Evolutionary conservation across 2,329 filamentous ascomycete genomes (phyloP), one percentile per base, ranked within the genome.

Genomic region (Alternaria triticimaculans): DNA sequence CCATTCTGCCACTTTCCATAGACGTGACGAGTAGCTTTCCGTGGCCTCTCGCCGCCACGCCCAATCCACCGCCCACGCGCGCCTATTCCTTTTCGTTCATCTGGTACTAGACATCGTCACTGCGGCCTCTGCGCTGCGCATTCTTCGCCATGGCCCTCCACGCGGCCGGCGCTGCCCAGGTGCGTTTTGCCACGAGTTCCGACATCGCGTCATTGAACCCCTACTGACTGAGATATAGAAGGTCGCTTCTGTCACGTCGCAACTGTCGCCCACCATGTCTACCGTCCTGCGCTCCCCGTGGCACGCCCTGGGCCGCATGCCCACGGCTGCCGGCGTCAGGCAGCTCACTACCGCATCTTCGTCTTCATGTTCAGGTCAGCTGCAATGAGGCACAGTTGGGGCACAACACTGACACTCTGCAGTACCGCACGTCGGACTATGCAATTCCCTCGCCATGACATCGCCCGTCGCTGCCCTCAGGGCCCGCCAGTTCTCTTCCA

Each of bases 61-160:
- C 43, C 58, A 53, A 54, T 21, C 65, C 51, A 64, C 55, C 62
- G 53, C 64, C 69, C 66, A 65, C 64, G 71, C 65, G 62, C 68
- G 21, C 51, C 60, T 65, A 66, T 62, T 69, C 66, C 58, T 70
- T 72, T 60, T 51, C 54, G 37, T 46, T 49, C 61, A 69, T 64
- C 68, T 70, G 72, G 69, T 67, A 63, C 49, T 64, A 58, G 48
- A 55, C 46, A 61, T 59, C 44, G 45, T 26, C 62, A 54, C 49
- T 56, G 77, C 77, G 77, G 77, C 76, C 60, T 61, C 65, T 69
- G 76, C 77, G 77, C 77, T 62, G 37, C 55, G 45, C 21, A 44
- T 55, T 58, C 28, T 41, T 65, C 71, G 82, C 64, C 73, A 87
- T 86, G 85, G 84, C 84, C 75, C 84, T 86, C 72, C 83, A 84